phyloP scores from a whole-genome alignment of 306 rosid species.

The Cucumis melo region DNA sequence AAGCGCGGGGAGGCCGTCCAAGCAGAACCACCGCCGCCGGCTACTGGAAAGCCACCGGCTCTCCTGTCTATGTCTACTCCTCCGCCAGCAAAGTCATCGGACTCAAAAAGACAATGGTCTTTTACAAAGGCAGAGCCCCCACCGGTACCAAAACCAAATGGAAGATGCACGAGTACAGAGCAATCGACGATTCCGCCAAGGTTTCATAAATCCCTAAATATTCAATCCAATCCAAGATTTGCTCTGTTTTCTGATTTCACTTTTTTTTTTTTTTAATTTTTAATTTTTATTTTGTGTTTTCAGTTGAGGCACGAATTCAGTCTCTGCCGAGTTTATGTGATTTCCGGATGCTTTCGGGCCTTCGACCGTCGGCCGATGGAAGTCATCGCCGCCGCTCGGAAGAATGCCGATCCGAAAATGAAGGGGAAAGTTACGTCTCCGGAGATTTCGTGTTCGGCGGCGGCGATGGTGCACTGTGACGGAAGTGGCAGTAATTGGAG shows the following conservation, averaged over 20 bases:
- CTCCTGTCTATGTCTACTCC: slow-evolving; percentile 73
- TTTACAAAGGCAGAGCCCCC: slow-evolving; percentile 75
- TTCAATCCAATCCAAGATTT: neutral
- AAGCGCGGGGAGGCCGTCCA: slow-evolving; percentile 72
- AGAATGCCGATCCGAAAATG: neutral
- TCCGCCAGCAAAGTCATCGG: slow-evolving; percentile 45
- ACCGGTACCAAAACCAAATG: slow-evolving; percentile 69
- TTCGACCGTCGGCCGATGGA: slow-evolving; percentile 63
- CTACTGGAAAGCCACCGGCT: slow-evolving; percentile 91
- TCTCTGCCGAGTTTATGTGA: slow-evolving; percentile 58
- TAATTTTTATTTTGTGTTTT: neutral
- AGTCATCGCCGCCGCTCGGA: neutral
- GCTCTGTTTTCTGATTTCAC: neutral
- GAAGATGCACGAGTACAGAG: slow-evolving; percentile 91
- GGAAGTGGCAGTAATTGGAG: neutral
- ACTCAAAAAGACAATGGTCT: slow-evolving; percentile 74
- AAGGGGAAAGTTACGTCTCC: neutral
- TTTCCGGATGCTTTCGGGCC: slow-evolving; percentile 68
- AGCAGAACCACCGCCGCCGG: slow-evolving; percentile 61
- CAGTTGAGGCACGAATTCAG: slow-evolving; percentile 77
- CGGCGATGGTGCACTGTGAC: neutral
- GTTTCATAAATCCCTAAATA: neutral
- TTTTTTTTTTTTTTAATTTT: too few relatives aligned
- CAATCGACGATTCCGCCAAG: slow-evolving; percentile 25
- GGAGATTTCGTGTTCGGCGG: neutral